phyloP scores from a whole-genome alignment of 2,329 filamentous ascomycete genomes.

The Aspergillus persii region DNA sequence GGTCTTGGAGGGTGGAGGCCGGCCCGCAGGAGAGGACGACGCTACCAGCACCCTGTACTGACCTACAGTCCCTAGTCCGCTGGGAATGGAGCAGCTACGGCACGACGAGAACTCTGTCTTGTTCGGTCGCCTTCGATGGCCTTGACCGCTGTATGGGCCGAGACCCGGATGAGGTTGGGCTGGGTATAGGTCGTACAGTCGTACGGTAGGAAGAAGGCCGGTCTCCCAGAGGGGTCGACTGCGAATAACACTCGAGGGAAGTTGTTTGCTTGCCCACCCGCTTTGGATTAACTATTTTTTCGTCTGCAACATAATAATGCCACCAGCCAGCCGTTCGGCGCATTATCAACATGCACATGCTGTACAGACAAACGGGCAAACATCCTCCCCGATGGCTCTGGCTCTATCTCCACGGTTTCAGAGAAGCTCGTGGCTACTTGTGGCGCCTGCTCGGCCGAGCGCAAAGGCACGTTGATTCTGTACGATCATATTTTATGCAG shows the following conservation, averaged over 20 bases:
- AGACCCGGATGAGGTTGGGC: background rate
- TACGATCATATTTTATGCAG: conserved; percentile 9
- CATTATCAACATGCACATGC: background rate
- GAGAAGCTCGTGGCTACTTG: background rate
- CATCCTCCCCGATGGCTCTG: background rate
- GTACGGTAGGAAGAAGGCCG: background rate
- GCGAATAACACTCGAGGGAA: background rate
- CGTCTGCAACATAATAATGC: background rate
- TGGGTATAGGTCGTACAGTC: background rate
- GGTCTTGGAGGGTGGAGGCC: background rate
- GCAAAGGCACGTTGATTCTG: conserved; percentile 5
- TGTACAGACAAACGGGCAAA: background rate
- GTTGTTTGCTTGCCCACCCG: background rate
- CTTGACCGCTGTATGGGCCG: background rate
- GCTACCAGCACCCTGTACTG: background rate
- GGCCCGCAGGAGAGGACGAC: too few relatives aligned
- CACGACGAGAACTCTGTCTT: background rate
- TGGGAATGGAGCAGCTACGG: background rate
- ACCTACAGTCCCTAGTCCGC: background rate
- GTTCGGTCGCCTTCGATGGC: background rate
- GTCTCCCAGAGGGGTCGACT: background rate
- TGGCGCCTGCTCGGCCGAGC: background rate
- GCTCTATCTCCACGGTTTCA: conserved; percentile 3
- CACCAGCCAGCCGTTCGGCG: background rate
- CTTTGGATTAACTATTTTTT: background rate